Percentiles rank a stretch among this genome's conserved stretches.
Evolutionary conservation across 176 grass and related monocot species (phyloP).

Genomic region (Cenchrus americanus): DNA sequence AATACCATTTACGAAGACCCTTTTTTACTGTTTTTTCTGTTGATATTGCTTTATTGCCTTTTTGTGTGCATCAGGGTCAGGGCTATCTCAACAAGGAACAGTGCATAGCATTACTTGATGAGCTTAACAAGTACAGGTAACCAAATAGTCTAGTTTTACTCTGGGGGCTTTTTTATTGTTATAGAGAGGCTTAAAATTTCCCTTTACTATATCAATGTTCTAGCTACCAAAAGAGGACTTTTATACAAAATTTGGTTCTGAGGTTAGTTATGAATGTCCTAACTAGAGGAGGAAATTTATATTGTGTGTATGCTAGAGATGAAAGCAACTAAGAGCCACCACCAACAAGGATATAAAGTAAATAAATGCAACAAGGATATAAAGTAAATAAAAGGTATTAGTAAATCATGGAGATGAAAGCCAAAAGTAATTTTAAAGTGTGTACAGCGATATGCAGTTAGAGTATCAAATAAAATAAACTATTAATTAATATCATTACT

Average conservation of each 20-base stretch:
- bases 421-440: background rate
- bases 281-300: background rate
- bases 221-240: background rate
- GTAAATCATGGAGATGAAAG: constrained; percentile 2
- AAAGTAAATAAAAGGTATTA: background rate
- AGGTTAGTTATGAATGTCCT: constrained; percentile 6
- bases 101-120: constrained; percentile 79
- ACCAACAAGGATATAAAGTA: background rate
- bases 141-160: constrained; percentile 13
- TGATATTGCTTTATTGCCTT: constrained; percentile 32
- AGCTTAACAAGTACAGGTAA: constrained; percentile 93
- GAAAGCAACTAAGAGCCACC: background rate
- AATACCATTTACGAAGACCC: constrained; percentile 8
- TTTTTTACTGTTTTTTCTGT: constrained; percentile 30
- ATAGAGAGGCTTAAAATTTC: background rate
- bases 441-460: background rate
- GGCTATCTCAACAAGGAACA: constrained; percentile 86
- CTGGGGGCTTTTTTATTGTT: constrained; percentile 21
- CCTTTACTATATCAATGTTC: background rate
- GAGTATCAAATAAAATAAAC: constrained; percentile 15
- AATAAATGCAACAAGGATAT: background rate
- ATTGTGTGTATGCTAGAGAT: background rate
- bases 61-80: constrained; percentile 52
- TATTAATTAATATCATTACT: constrained; percentile 3
- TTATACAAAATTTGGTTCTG: background rate